A percentile compares a stretch with the other conserved stretches of the same genome.
Evolutionary conservation across 1,139 yeast genomes (phyloP).

Genomic region (Saccharomyces hybrid): DNA sequence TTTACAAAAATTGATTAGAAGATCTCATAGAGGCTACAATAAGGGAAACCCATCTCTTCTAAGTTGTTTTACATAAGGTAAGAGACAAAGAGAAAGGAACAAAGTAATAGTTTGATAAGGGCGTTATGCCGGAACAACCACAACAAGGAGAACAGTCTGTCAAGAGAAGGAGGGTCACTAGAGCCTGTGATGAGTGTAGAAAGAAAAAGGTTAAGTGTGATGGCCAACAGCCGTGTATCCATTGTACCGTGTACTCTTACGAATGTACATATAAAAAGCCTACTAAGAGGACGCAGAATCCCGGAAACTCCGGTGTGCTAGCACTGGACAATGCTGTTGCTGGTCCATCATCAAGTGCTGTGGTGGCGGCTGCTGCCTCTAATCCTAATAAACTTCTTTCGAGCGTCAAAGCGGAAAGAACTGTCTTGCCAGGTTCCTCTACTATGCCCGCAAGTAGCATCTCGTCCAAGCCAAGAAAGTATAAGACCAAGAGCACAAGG

Average conservation of each 20-base stretch:
- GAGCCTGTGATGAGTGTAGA: conserved; percentile 86
- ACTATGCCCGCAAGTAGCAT: not conserved
- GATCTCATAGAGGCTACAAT: not conserved
- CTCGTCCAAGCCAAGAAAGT: conserved; percentile 4
- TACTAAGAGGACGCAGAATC: conserved; percentile 44
- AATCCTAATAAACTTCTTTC: not conserved
- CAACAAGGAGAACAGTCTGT: conserved; percentile 8
- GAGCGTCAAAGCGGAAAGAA: not conserved
- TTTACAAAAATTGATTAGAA: not conserved
- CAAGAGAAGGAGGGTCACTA: conserved; percentile 74
- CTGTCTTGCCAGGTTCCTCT: not conserved
- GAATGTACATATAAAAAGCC: conserved; percentile 72
- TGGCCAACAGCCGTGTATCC: conserved; percentile 89
- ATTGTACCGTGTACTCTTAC: conserved; percentile 83
- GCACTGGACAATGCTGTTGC: not conserved
- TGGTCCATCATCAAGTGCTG: not conserved
- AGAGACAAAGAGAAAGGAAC: not conserved
- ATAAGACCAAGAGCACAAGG: conserved; percentile 8
- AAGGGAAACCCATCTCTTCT: not conserved
- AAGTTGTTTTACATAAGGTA: not conserved
- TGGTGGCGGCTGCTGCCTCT: not conserved
- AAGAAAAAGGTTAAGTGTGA: conserved; percentile 89
- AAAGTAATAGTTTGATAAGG: not conserved
- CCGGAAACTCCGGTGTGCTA: not conserved
- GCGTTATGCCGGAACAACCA: not conserved